Percentiles rank a stretch among this genome's conserved stretches.
These are phyloP conservation scores for Ceratobasidium sp. DNA, from an alignment of 1,284 basidiomycete species.

Conservation along the genomic window DNA sequence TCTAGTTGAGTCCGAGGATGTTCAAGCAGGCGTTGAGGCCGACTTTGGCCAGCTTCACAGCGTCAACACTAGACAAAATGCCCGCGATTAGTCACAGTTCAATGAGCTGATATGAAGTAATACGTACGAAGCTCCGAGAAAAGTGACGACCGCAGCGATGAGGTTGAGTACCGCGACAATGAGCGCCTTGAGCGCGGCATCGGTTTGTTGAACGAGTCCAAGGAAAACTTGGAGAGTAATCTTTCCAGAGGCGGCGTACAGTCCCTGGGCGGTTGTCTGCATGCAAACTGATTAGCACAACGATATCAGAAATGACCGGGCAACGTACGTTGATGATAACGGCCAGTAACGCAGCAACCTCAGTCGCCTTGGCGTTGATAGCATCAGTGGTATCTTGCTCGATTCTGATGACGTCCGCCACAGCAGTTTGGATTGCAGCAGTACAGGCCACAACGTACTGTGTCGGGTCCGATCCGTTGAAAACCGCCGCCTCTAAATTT, in stretches of 20 bases:
- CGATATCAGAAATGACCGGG: too few species aligned
- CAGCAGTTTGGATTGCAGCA: background rate
- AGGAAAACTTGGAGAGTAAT: conserved; percentile 19
- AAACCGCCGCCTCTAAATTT: background rate
- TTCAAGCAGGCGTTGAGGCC: background rate
- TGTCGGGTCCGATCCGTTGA: conserved; percentile 14
- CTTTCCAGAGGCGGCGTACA: conserved; percentile 19
- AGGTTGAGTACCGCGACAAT: conserved; percentile 15
- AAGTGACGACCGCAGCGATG: background rate
- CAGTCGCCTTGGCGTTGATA: conserved; percentile 19
- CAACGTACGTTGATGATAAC: conserved; percentile 11
- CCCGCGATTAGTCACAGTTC: background rate
- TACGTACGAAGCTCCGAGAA: conserved; percentile 5
- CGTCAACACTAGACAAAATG: background rate
- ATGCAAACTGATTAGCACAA: too few species aligned
- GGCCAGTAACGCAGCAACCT: conserved; percentile 17
- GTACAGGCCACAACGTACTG: background rate
- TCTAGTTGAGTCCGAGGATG: conserved; percentile 23
- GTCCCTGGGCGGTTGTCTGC: background rate
- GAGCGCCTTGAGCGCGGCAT: conserved; percentile 2
- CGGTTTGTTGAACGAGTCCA: background rate
- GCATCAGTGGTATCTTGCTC: conserved; percentile 17
- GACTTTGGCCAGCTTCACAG: conserved; percentile 12
- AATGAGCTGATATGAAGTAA: background rate
- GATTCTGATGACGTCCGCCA: conserved; percentile 8